A percentile compares a stretch with the other conserved stretches of the same genome.
phyloP scores from a whole-genome alignment of 495 filamentous ascomycete genomes.

The Penicillium tannophilum region DNA sequence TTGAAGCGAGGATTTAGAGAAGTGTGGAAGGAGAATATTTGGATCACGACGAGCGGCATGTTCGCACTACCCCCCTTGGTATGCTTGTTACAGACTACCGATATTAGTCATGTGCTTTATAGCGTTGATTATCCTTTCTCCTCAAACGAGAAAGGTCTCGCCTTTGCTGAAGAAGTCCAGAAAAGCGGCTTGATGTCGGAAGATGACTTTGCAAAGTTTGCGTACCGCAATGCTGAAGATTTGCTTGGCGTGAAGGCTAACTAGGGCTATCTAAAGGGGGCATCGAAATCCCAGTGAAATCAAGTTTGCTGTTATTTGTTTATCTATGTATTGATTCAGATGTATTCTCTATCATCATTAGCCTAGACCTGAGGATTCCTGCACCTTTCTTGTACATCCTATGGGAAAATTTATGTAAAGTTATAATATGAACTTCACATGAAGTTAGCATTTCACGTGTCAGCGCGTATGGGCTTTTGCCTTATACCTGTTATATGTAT shows the following conservation, averaged over 20 bases:
- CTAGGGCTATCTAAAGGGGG: too few relatives aligned
- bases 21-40: slow-evolving; percentile 48
- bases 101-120: slow-evolving; percentile 55
- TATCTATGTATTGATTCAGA: too few relatives aligned
- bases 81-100: slow-evolving; percentile 49
- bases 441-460: too few relatives aligned
- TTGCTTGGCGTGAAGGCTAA: slow-evolving; percentile 33
- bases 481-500: too few relatives aligned
- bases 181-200: slow-evolving; percentile 51
- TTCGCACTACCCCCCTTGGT: slow-evolving; percentile 33
- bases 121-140: slow-evolving; percentile 63
- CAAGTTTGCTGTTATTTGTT: too few relatives aligned
- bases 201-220: slow-evolving; percentile 56
- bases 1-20: slow-evolving; percentile 28
- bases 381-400: too few relatives aligned
- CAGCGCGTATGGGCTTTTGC: too few relatives aligned
- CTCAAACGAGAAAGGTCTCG: slow-evolving; percentile 42
- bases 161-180: slow-evolving; percentile 38
- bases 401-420: too few relatives aligned
- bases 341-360: too few relatives aligned
- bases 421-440: too few relatives aligned
- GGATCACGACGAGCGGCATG: slow-evolving; percentile 37
- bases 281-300: too few relatives aligned
- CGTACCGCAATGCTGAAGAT: slow-evolving; percentile 56
- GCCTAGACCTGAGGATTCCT: too few relatives aligned